Base-by-base conservation (phyloP, 768 basidiomycete species). In the Holtermanniella nyarrowii region DNA sequence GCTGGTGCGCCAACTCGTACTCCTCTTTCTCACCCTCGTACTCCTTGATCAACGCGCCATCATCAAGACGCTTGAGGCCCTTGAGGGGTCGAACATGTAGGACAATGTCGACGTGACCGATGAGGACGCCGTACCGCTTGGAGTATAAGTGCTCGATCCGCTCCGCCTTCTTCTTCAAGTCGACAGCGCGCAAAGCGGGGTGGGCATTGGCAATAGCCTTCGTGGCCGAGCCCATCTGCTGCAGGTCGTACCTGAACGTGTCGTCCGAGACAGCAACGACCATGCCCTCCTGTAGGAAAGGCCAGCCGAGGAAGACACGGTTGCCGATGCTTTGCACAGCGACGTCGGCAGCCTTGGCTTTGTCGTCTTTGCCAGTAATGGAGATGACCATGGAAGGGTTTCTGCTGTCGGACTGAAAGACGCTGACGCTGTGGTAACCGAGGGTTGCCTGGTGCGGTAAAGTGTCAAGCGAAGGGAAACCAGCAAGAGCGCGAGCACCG, bases 301-400 rank as follows among this genome's bases (percentile, higher is more conserved):
- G 95, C 91, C 93, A 99, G 22, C 83, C 82, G 50, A 83, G 75
- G 66, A 85, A 96, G 0, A 79, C 80, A 40, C 85, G 78, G 65
- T 83, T 74, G 14, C 86, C 88, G 42, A 96, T 74, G 76, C 87
- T 77, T 64, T 78, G 77, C 42, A 75, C 72, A 5, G 88, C 93
- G 22, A 95, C 72, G 13, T 85, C 84, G 62, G 84, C 80, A 4
- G 79, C 72, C 69, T 82, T 85, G 57, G 75, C 75, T 43, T 72
- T 72, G 55, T 88, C 86, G 66, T 83, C 78, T 0, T 78, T 78
- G 63, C 88, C 86, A 44, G 85, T 75, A 59, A 96, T 81, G 58
- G 85, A 81, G 21, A 97, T 78, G 47, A 97, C 76, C 83, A 99
- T 90, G 1, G 88, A 90, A 72, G 91, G 88, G 74, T 93, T 93